phyloP scores from a whole-genome alignment of 371 early-diverging fungal genomes.

The Coemansia sp. region DNA sequence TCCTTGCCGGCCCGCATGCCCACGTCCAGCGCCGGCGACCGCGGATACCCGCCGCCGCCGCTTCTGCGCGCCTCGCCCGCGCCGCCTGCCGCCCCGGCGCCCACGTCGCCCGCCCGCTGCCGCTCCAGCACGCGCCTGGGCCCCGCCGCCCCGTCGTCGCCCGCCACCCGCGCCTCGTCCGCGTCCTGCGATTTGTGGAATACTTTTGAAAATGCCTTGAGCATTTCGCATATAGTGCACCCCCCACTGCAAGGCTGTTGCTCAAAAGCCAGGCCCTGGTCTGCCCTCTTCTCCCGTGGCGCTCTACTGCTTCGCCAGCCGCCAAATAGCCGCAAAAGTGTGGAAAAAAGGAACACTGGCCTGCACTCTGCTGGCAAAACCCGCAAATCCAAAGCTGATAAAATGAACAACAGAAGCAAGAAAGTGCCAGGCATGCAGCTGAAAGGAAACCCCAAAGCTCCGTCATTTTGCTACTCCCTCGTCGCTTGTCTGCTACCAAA shows the following conservation, averaged over 20 bases:
- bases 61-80: constrained; percentile 11
- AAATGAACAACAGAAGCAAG: too few species aligned
- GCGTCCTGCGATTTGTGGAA: constrained; percentile 45
- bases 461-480: too few species aligned
- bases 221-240: constrained; percentile 18
- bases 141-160: neutral
- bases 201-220: constrained; percentile 47
- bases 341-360: too few species aligned
- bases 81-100: neutral
- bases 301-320: constrained; percentile 12
- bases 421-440: too few species aligned
- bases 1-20: constrained; percentile 16
- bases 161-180: neutral
- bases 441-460: too few species aligned
- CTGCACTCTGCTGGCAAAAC: too few species aligned
- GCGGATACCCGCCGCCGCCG: constrained; percentile 4
- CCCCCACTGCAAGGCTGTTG: neutral
- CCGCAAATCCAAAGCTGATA: neutral
- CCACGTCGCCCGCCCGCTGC: constrained; percentile 9
- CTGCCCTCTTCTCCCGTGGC: constrained; percentile 1
- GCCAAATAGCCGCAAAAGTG: neutral
- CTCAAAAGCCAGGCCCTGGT: neutral
- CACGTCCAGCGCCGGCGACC: constrained; percentile 4
- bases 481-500: too few species aligned
- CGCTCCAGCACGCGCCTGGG: constrained; percentile 19